phyloP scores from a whole-genome alignment of 345 rosid species.

The Lumnitzera racemosa region DNA sequence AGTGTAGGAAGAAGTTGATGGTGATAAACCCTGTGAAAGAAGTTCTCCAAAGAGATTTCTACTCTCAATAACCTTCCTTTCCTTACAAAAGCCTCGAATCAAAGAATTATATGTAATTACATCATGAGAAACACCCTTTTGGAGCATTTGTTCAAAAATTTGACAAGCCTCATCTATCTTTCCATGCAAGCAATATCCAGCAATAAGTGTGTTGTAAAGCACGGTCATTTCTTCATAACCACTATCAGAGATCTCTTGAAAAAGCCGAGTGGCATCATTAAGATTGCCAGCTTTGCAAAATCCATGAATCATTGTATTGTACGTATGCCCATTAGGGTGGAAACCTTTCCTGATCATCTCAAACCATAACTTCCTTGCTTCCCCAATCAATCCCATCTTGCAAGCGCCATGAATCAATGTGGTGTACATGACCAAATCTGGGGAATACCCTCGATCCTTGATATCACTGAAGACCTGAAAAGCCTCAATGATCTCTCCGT shows the following conservation, averaged over 20 bases:
- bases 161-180: constrained; percentile 33
- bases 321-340: constrained; percentile 31
- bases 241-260: constrained; percentile 30
- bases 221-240: constrained; percentile 40
- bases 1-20: constrained; percentile 18
- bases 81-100: constrained; percentile 39
- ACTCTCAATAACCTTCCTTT: constrained; percentile 26
- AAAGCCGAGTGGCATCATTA: constrained; percentile 24
- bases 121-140: constrained; percentile 38
- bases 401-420: constrained; percentile 43
- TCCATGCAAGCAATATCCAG: constrained; percentile 33
- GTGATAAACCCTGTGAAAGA: constrained; percentile 28
- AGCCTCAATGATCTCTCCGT: constrained; percentile 23
- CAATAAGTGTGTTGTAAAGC: constrained; percentile 43
- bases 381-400: constrained; percentile 17
- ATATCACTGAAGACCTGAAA: constrained; percentile 35
- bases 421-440: constrained; percentile 29
- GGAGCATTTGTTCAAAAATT: constrained; percentile 47
- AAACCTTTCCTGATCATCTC: constrained; percentile 42
- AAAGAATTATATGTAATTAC: constrained; percentile 37
- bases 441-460: constrained; percentile 46
- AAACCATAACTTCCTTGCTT: constrained; percentile 40
- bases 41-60: constrained; percentile 23
- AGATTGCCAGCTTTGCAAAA: constrained; percentile 20
- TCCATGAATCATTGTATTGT: constrained; percentile 31